Base-by-base conservation (phyloP, 1,284 basidiomycete genomes). In the Leccinum subrobustum region DNA sequence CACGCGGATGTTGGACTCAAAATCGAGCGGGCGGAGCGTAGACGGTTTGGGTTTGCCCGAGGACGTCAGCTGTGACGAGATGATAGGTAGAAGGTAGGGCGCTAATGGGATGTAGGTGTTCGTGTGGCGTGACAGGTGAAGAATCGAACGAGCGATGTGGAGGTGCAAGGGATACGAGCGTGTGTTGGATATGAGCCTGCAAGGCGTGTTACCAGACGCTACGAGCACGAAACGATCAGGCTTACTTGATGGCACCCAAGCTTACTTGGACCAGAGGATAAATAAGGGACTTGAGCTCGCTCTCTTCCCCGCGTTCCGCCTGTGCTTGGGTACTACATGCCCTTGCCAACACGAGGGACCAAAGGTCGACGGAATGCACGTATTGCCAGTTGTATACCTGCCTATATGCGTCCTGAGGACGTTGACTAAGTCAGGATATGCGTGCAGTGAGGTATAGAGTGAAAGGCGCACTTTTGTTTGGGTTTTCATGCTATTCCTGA, bases 321-420 rank as follows among this genome's bases (percentile, higher is more conserved):
- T 85, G 80, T 1, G 79, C 78, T 67, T 87, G 78, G 33, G 79
- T 77, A 70, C 88, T 86, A 67, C 91, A 95, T 14, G 93, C 89
- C 35, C 87, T 81, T 6, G 88, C 89, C n/a, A 98, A 82, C 3
- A 98, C 93, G 56, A 94, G 81, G 54, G 87, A 85, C 97, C 97
- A 99, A 71, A 99, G 98, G 79, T 99, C 97, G 66, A 99, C 80
- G 63, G 89, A 94, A 74, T 98, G 96, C 6, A 92, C 90, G 68
- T 91, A 99, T 75, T 98, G 96, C 97, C 97, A 99, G 77, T 98
- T 99, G 78, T 98, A 96, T 23, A 98, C 95, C 67, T 91, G 88
- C 74, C 89, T 90, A 78, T 91, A 95, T 5, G 92, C 88, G 68
- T 96, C 93, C 87, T 94, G 44, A 59, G n/a, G 25, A 25, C 37